Conservation (phyloP, 305 asterid genomes). For the Rubia occidens region DNA sequence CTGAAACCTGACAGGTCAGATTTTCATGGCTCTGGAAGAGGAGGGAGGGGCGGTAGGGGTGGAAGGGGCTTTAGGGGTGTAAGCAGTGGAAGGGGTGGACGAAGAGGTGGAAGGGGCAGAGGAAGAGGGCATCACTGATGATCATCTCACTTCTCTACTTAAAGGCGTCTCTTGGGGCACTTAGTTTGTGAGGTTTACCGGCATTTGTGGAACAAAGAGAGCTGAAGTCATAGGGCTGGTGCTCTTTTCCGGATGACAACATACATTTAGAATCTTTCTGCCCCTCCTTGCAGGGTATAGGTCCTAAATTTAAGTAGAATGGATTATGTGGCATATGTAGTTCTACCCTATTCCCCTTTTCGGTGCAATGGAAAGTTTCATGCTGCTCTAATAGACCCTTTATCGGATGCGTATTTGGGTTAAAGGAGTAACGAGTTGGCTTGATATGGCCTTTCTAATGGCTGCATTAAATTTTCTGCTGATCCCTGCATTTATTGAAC, state of each 20-base stretch:
- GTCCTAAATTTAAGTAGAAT: neutral
- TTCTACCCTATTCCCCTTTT: neutral
- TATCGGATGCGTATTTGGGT: neutral
- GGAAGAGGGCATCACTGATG: constrained; percentile 38
- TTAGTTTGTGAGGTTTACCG: neutral
- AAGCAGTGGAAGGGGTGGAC: constrained; percentile 16
- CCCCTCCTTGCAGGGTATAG: neutral
- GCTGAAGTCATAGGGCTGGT: neutral
- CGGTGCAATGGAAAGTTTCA: neutral
- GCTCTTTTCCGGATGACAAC: neutral
- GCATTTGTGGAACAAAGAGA: neutral
- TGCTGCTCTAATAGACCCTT: neutral
- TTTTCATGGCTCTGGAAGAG: constrained; percentile 30
- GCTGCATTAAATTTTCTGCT: too few species aligned
- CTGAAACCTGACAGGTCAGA: constrained; percentile 39
- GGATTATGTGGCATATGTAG: neutral
- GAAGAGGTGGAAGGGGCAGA: constrained; percentile 26
- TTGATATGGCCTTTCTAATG: neutral
- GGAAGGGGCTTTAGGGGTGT: constrained; percentile 26
- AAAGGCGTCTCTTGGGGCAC: neutral
- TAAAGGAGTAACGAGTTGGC: neutral
- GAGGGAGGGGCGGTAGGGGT: constrained; percentile 21
- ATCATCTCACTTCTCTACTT: neutral
- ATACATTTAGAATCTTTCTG: neutral
- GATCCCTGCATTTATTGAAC: too few species aligned